Percentiles rank a stretch among this genome's conserved stretches.
Conservation (phyloP, 805 yeast genomes). For the Kodamaea jinghongensis region DNA sequence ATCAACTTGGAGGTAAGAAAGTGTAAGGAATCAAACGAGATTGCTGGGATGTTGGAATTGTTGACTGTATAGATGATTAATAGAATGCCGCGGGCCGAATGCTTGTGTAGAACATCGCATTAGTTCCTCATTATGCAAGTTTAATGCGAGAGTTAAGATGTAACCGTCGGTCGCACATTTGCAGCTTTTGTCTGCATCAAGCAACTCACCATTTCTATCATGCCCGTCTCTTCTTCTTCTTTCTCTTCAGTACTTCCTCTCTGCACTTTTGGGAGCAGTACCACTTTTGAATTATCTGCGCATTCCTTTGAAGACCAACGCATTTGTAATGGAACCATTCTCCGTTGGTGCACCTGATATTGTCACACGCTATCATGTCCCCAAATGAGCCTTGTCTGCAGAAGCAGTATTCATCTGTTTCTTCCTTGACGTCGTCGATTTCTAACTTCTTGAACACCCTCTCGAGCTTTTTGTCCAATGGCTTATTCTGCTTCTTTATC, state of each 20-base stretch:
- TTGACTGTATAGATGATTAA: slow-evolving; percentile 46
- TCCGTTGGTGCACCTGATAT: slow-evolving; percentile 39
- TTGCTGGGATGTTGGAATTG: slow-evolving; percentile 91
- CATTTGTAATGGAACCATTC: slow-evolving; percentile 48
- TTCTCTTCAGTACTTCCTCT: slow-evolving; percentile 8
- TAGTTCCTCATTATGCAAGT: no score
- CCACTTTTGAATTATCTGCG: slow-evolving; percentile 37
- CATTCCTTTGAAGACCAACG: slow-evolving; percentile 38
- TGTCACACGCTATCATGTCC: slow-evolving; percentile 30
- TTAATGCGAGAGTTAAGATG: no score
- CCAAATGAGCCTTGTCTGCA: slow-evolving; percentile 28
- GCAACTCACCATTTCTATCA: no score
- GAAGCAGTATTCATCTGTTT: slow-evolving; percentile 18
- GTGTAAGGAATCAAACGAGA: slow-evolving; percentile 82
- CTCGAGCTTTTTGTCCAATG: slow-evolving; percentile 3
- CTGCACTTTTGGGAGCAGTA: slow-evolving; percentile 37
- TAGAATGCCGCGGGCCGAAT: neutral
- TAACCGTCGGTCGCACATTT: no score
- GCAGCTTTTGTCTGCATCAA: no score
- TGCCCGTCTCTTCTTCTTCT: slow-evolving; percentile 10
- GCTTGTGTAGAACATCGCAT: no score
- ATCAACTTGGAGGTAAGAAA: slow-evolving; percentile 68
- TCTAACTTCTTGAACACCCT: neutral
- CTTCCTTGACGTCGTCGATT: slow-evolving; percentile 1
- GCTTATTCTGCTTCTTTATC: neutral